Percentiles rank a stretch among this genome's conserved stretches.
These are phyloP conservation scores for Tetratostichococcus sp. DNA, from an alignment of 139 green algal genomes.

Conservation along the genomic window DNA sequence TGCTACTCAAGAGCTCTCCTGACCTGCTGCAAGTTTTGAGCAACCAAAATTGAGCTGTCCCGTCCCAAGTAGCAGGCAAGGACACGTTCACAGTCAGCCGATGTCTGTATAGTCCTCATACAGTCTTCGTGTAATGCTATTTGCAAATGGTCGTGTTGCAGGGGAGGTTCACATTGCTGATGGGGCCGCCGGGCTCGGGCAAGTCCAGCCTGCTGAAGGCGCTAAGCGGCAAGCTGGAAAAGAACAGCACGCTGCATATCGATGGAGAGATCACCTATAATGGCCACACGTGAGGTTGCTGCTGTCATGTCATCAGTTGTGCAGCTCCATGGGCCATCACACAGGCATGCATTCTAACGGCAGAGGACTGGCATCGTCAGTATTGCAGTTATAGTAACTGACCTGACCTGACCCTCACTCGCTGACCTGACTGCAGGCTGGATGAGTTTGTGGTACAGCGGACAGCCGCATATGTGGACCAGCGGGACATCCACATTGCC, in stretches of 20 bases:
- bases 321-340: too few relatives aligned
- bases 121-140: too few relatives aligned
- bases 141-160: too few relatives aligned
- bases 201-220: background rate
- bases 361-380: background rate
- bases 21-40: background rate
- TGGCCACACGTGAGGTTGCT: conserved; percentile 2
- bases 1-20: background rate
- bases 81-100: background rate
- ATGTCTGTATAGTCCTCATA: background rate
- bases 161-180: background rate
- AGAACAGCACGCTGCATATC: background rate
- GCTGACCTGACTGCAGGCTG: background rate
- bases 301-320: background rate
- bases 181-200: background rate
- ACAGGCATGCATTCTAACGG: background rate
- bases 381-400: background rate
- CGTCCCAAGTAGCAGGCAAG: too few relatives aligned
- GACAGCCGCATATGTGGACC: conserved; percentile 48
- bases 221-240: background rate
- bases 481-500: conserved; percentile 59
- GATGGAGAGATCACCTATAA: conserved; percentile 27
- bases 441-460: conserved; percentile 50
- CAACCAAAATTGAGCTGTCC: too few relatives aligned
- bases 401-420: too few relatives aligned